These are phyloP conservation scores for Capronia epimyces DNA, from an alignment of 2,329 filamentous ascomycete genomes.

Conservation along the genomic window DNA sequence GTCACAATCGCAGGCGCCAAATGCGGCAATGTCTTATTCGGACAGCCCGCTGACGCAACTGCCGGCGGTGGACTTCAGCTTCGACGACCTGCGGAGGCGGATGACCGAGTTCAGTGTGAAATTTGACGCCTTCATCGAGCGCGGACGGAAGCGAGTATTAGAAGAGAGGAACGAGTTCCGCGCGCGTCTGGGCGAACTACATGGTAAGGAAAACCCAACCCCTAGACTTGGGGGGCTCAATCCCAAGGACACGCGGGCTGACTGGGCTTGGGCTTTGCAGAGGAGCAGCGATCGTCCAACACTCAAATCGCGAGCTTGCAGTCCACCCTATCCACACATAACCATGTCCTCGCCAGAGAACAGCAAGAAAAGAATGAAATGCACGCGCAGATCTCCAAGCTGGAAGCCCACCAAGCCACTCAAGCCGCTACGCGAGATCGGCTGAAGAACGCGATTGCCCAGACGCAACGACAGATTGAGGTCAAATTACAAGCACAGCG, in stretches of 20 bases:
- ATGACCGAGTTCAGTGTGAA: constrained; percentile 87
- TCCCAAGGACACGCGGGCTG: neutral
- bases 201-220: constrained; percentile 55
- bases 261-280: constrained; percentile 44
- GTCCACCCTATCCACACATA: constrained; percentile 32
- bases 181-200: constrained; percentile 80
- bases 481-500: constrained; percentile 44
- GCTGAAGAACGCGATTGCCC: constrained; percentile 51
- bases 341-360: constrained; percentile 23
- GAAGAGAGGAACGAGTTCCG: constrained; percentile 93
- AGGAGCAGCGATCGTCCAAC: constrained; percentile 63
- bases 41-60: constrained; percentile 42
- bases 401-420: constrained; percentile 52
- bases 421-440: constrained; percentile 52
- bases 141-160: constrained; percentile 78
- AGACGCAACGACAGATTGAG: constrained; percentile 44
- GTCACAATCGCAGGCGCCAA: constrained; percentile 27
- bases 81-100: constrained; percentile 88
- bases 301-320: constrained; percentile 68
- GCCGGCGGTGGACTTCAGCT: constrained; percentile 88
- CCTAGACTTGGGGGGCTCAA: neutral
- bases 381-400: constrained; percentile 53
- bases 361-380: constrained; percentile 56
- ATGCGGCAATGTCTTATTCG: constrained; percentile 20
- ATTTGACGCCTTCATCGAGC: constrained; percentile 92